Evolutionary conservation across 1,284 basidiomycete genomes (phyloP).

Genomic region (Irpex sp.): DNA sequence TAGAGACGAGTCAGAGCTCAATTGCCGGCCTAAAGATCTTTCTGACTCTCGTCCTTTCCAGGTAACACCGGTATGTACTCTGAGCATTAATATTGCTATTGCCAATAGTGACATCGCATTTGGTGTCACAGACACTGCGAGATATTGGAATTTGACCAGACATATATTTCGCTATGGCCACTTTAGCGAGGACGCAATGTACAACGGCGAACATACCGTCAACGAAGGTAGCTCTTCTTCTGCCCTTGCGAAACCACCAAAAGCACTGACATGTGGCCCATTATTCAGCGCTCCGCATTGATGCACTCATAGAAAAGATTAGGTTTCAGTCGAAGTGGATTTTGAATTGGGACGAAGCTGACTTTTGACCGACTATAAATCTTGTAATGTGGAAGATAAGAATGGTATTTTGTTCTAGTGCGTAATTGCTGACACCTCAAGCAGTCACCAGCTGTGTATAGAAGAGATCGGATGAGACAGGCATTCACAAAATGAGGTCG

Average conservation of each 20-base stretch:
- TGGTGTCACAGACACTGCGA: conserved; percentile 27
- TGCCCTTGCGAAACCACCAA: background rate
- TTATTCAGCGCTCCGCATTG: conserved; percentile 17
- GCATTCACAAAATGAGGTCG: no score
- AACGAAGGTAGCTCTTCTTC: conserved; percentile 29
- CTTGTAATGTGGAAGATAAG: background rate
- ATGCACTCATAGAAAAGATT: conserved; percentile 20
- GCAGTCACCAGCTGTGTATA: no score
- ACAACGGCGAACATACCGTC: conserved; percentile 53
- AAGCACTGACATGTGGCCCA: background rate
- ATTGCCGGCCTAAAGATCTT: no score
- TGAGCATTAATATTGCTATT: background rate
- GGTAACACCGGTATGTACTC: conserved; percentile 11
- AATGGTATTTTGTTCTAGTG: background rate
- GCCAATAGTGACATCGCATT: conserved; percentile 4
- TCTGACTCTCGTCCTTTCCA: background rate
- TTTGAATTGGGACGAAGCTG: conserved; percentile 23
- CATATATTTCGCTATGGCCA: conserved; percentile 51
- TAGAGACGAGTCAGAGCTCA: no score
- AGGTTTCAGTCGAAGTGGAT: conserved; percentile 25
- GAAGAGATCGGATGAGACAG: no score
- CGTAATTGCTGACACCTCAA: no score
- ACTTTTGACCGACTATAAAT: background rate
- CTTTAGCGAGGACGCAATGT: conserved; percentile 22
- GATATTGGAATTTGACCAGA: conserved; percentile 45